Percentiles rank a stretch among this genome's conserved stretches.
phyloP scores from a whole-genome alignment of 495 filamentous ascomycete genomes.

The Penicillium steckii region DNA sequence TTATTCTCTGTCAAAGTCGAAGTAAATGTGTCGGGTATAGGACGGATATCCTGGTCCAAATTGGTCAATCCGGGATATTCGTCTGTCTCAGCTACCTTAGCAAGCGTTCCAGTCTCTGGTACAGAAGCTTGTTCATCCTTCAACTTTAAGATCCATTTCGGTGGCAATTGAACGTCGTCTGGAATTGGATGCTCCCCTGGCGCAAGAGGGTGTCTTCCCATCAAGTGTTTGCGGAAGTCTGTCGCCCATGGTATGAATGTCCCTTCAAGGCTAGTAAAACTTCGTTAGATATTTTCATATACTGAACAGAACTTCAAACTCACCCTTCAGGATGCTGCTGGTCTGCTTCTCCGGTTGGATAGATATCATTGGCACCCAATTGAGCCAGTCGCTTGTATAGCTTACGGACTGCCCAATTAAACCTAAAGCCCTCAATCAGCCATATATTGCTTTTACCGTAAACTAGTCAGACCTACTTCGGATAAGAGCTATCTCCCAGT shows the following conservation, averaged over 20 bases:
- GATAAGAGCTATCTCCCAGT: slow-evolving; percentile 91
- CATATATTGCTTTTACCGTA: background rate
- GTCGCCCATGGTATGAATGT: slow-evolving; percentile 76
- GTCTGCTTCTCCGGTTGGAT: slow-evolving; percentile 80
- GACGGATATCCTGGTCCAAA: slow-evolving; percentile 47
- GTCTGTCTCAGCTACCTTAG: slow-evolving; percentile 4
- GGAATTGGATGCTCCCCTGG: slow-evolving; percentile 66
- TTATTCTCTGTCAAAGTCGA: slow-evolving; percentile 53
- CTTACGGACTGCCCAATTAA: slow-evolving; percentile 91
- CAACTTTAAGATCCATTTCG: slow-evolving; percentile 71
- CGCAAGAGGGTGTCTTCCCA: slow-evolving; percentile 68
- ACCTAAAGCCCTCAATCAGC: slow-evolving; percentile 50
- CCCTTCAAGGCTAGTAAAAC: slow-evolving; percentile 66
- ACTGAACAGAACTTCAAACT: slow-evolving; percentile 22
- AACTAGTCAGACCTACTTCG: slow-evolving; percentile 59
- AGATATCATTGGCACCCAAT: slow-evolving; percentile 77
- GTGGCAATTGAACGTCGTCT: slow-evolving; percentile 70
- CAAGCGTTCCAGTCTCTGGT: background rate
- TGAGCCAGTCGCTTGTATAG: slow-evolving; percentile 82
- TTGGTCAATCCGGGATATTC: slow-evolving; percentile 29
- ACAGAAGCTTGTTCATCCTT: slow-evolving; percentile 9
- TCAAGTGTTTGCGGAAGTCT: slow-evolving; percentile 60
- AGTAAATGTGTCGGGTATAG: slow-evolving; percentile 50
- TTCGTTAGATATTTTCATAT: background rate
- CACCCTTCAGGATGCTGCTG: slow-evolving; percentile 92